Conservation (phyloP, 371 early-diverging fungal genomes). For the Haplosporangium sp. region DNA sequence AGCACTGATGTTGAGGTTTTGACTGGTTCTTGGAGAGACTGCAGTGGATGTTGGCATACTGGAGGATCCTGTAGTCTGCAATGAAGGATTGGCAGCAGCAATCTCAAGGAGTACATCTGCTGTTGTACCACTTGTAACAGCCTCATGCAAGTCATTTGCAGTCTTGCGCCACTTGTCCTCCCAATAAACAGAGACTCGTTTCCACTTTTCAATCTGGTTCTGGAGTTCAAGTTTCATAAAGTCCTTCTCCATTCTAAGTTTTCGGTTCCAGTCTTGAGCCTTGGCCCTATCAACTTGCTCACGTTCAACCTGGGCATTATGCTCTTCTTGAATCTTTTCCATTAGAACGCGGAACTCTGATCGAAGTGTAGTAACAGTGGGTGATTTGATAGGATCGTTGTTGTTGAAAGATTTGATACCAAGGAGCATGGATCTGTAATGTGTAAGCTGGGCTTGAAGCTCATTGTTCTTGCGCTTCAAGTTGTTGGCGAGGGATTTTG, state of each 20-base stretch:
- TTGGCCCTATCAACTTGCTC: conserved; percentile 48
- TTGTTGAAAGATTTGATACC: conserved; percentile 57
- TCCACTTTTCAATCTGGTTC: conserved; percentile 54
- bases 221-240: conserved; percentile 55
- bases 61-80: neutral
- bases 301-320: conserved; percentile 44
- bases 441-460: conserved; percentile 43
- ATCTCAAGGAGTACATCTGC: conserved; percentile 43
- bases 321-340: conserved; percentile 54
- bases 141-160: conserved; percentile 49
- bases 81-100: conserved; percentile 4
- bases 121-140: conserved; percentile 28
- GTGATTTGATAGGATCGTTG: conserved; percentile 54
- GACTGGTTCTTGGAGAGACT: conserved; percentile 7
- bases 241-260: conserved; percentile 55
- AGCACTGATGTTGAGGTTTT: neutral
- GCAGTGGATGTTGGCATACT: neutral
- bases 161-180: conserved; percentile 56
- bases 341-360: conserved; percentile 47
- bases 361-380: conserved; percentile 46
- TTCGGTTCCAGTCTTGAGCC: conserved; percentile 56
- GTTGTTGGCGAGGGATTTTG: conserved; percentile 48
- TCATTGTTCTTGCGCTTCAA: conserved; percentile 49
- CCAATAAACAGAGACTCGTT: conserved; percentile 52
- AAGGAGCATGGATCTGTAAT: conserved; percentile 50